These are phyloP conservation scores for Astragalus glycyphyllos DNA, from an alignment of 306 rosid genomes.

Conservation along the genomic window DNA sequence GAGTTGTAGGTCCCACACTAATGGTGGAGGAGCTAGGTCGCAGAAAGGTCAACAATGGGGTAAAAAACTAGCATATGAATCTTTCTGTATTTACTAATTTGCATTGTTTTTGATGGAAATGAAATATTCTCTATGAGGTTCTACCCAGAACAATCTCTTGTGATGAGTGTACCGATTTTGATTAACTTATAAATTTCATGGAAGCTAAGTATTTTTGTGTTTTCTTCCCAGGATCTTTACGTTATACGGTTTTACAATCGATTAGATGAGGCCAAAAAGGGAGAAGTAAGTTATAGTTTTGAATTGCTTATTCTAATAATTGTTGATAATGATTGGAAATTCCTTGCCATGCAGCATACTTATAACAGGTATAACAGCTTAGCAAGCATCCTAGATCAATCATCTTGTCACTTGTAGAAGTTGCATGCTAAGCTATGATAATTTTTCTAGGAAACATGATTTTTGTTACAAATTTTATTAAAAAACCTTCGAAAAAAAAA, in stretches of 20 bases:
- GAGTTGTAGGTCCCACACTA: slow-evolving; percentile 82
- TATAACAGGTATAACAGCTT: slow-evolving; percentile 18
- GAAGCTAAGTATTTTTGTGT: slow-evolving; percentile 44
- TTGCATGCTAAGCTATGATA: slow-evolving; percentile 14
- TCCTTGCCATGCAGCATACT: slow-evolving; percentile 27
- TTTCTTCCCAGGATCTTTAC: slow-evolving; percentile 73
- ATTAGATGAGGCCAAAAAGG: slow-evolving; percentile 87
- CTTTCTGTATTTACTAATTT: slow-evolving; percentile 19
- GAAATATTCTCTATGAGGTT: slow-evolving; percentile 32
- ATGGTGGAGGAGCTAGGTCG: slow-evolving; percentile 92
- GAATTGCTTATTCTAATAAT: slow-evolving; percentile 28
- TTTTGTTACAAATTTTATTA: slow-evolving; percentile 5
- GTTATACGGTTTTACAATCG: slow-evolving; percentile 86
- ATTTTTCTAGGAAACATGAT: neutral
- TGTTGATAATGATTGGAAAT: slow-evolving; percentile 20
- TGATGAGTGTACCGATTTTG: neutral
- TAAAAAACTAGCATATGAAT: slow-evolving; percentile 44
- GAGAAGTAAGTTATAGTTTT: slow-evolving; percentile 76
- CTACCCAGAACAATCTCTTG: neutral
- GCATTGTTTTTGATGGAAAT: slow-evolving; percentile 24
- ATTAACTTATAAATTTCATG: slow-evolving; percentile 34
- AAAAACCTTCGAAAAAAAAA: neutral
- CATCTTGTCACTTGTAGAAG: slow-evolving; percentile 20
- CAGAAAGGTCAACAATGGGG: slow-evolving; percentile 70
- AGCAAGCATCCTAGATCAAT: slow-evolving; percentile 32